Evolutionary conservation across 805 yeast species (phyloP).

Genomic region (Myxozyma sirexii): DNA sequence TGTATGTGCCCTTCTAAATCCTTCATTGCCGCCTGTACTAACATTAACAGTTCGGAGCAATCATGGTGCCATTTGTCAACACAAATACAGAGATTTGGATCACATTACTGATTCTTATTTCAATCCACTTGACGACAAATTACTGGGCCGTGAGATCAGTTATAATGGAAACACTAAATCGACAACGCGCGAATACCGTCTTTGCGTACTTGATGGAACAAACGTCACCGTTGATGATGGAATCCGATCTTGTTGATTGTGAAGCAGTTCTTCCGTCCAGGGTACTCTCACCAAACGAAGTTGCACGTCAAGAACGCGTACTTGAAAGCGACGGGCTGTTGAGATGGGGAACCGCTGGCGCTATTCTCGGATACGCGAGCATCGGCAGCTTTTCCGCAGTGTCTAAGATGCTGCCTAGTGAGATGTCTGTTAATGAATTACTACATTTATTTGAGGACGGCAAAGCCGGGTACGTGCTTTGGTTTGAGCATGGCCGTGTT

Average conservation of each 20-base stretch:
- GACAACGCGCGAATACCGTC: conserved; percentile 43
- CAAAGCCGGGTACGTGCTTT: conserved; percentile 35
- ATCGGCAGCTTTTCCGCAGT: conserved; percentile 37
- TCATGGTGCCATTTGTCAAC: conserved; percentile 37
- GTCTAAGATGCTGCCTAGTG: conserved; percentile 25
- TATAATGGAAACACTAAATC: conserved; percentile 40
- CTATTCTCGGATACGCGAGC: conserved; percentile 37
- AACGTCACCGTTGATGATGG: conserved; percentile 22
- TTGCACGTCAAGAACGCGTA: conserved; percentile 37
- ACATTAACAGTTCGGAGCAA: conserved; percentile 37
- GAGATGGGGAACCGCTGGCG: conserved; percentile 37
- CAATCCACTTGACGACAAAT: conserved; percentile 42
- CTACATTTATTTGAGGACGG: conserved; percentile 26
- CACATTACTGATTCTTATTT: conserved; percentile 36
- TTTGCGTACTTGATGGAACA: conserved; percentile 35
- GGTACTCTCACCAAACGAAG: conserved; percentile 37
- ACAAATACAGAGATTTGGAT: conserved; percentile 38
- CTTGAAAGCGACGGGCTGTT: conserved; percentile 41
- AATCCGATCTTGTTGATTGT: conserved; percentile 16
- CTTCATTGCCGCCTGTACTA: neutral
- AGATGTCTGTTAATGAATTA: conserved; percentile 14
- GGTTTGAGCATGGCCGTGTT: conserved; percentile 24
- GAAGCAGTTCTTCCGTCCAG: conserved; percentile 28
- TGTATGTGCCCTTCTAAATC: neutral
- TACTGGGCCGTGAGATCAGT: conserved; percentile 43